Percentiles rank a stretch among this genome's conserved stretches.
Evolutionary conservation across 2,329 filamentous ascomycete species (phyloP).

Genomic region (Ustilaginoidea virens): DNA sequence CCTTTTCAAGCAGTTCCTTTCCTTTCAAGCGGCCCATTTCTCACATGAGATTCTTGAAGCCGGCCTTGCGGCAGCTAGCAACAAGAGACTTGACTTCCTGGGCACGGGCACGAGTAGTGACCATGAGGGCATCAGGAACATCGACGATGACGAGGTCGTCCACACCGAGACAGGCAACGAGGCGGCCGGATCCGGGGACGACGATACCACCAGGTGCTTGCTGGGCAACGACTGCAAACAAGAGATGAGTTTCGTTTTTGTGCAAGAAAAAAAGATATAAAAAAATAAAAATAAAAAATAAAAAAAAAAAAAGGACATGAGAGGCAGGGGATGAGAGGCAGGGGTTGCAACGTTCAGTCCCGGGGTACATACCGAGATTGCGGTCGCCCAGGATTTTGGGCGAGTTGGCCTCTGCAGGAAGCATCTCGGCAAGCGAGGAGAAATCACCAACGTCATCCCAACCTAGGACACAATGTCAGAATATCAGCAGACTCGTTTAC

Average conservation of each 20-base stretch:
- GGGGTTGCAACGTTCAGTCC: not conserved
- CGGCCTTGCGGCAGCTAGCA: slow-evolving; percentile 11
- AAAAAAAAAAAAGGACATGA: too few species aligned
- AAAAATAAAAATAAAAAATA: too few species aligned
- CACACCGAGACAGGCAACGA: slow-evolving; percentile 12
- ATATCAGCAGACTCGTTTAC: too few species aligned
- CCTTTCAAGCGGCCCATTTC: not conserved
- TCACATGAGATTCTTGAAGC: slow-evolving; percentile 10
- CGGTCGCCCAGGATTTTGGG: slow-evolving; percentile 11
- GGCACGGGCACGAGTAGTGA: slow-evolving; percentile 12
- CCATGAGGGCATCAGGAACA: slow-evolving; percentile 13
- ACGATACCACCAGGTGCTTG: slow-evolving; percentile 13
- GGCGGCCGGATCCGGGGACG: slow-evolving; percentile 11
- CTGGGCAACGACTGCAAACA: slow-evolving; percentile 9
- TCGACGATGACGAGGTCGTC: slow-evolving; percentile 13
- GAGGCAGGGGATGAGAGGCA: too few species aligned
- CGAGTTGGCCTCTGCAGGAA: slow-evolving; percentile 11
- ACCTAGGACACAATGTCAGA: slow-evolving; percentile 6
- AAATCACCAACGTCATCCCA: slow-evolving; percentile 15
- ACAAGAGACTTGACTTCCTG: slow-evolving; percentile 13
- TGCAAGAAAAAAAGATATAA: too few species aligned
- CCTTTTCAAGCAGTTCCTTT: not conserved
- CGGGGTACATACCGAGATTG: slow-evolving; percentile 7
- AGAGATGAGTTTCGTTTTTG: too few species aligned
- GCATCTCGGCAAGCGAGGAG: slow-evolving; percentile 12